Percentiles rank a stretch among this genome's conserved stretches.
Evolutionary conservation across 179 eudicot species (phyloP).

Genomic region (Beta lomatogona): DNA sequence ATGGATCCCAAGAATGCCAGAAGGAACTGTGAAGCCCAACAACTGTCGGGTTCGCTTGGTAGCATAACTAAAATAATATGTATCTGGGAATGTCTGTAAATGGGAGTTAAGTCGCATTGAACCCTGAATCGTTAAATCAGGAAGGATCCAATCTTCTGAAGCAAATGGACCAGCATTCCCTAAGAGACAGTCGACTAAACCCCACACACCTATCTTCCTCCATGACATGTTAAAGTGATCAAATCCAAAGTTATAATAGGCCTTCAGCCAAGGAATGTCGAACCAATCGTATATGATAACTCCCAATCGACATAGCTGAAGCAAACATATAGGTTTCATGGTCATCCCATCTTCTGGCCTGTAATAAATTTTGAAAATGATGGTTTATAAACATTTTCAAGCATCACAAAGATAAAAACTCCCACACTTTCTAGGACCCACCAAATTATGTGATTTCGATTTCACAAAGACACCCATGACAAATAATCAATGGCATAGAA

Average conservation of each 20-base stretch:
- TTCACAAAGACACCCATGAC: background rate
- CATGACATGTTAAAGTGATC: slow-evolving; percentile 94
- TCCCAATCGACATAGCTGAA: slow-evolving; percentile 70
- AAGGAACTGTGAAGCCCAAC: slow-evolving; percentile 68
- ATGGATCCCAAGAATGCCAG: slow-evolving; percentile 71
- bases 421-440: background rate
- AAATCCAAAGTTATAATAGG: slow-evolving; percentile 88
- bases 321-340: slow-evolving; percentile 68
- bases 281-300: slow-evolving; percentile 90
- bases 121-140: slow-evolving; percentile 89
- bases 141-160: slow-evolving; percentile 93
- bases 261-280: slow-evolving; percentile 75
- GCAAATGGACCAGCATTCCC: slow-evolving; percentile 90
- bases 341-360: slow-evolving; percentile 84
- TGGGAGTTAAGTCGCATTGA: slow-evolving; percentile 63
- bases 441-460: background rate
- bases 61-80: slow-evolving; percentile 94
- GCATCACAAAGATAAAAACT: background rate
- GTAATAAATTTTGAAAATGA: slow-evolving; percentile 22
- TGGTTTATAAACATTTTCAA: slow-evolving; percentile 1
- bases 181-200: slow-evolving; percentile 68
- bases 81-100: slow-evolving; percentile 72
- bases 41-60: slow-evolving; percentile 72
- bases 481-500: background rate
- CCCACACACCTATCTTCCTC: slow-evolving; percentile 71